Evolutionary conservation across 805 yeast species (phyloP).

Genomic region (Torulaspora indica): DNA sequence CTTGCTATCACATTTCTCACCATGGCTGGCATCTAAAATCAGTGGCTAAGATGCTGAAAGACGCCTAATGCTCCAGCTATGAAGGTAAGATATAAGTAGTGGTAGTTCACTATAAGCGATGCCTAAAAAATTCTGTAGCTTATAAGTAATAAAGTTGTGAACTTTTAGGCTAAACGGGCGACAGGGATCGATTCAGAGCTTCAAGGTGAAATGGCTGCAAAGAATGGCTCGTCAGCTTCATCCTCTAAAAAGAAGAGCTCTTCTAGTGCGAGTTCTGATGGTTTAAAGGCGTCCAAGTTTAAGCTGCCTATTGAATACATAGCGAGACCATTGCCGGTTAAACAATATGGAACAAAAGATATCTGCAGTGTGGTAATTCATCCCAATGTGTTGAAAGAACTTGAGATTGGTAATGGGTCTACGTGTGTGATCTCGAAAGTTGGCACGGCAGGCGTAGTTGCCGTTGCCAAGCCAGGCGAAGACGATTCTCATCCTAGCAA

Average conservation of each 20-base stretch:
- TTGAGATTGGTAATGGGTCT: constrained; percentile 45
- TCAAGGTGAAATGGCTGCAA: constrained; percentile 28
- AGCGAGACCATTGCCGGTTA: constrained; percentile 36
- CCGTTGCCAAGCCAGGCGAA: constrained; percentile 39
- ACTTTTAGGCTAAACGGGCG: background rate
- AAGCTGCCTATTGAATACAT: constrained; percentile 40
- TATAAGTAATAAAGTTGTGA: background rate
- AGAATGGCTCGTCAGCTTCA: constrained; percentile 24
- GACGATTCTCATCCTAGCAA: constrained; percentile 32
- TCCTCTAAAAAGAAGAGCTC: constrained; percentile 31
- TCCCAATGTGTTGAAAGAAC: constrained; percentile 43
- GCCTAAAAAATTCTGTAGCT: background rate
- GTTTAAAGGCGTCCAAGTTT: constrained; percentile 27
- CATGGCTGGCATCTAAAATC: background rate
- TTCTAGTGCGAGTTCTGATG: constrained; percentile 16
- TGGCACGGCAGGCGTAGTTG: constrained; percentile 46
- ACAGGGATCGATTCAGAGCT: background rate
- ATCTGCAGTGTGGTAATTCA: constrained; percentile 40
- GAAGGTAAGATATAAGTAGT: background rate
- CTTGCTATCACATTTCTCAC: background rate
- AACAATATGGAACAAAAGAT: constrained; percentile 29
- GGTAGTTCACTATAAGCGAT: background rate
- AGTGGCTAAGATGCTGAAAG: no score
- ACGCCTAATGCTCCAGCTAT: no score
- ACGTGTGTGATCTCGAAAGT: constrained; percentile 44